phyloP scores from a whole-genome alignment of 371 early-diverging fungal genomes.

The Enterocytospora artemiae region DNA sequence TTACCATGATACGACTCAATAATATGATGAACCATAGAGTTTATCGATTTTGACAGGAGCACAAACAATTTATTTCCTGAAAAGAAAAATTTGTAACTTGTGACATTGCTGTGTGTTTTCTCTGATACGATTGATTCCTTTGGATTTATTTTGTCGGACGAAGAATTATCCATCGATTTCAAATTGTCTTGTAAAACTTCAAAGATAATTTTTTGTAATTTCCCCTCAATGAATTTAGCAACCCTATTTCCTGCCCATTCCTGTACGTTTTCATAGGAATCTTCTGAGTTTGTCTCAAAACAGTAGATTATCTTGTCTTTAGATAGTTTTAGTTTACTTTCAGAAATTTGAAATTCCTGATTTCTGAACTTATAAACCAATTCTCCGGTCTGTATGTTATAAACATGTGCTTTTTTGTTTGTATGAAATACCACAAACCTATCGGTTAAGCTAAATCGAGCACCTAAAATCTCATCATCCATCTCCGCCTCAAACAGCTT shows the following conservation, averaged over 20 bases:
- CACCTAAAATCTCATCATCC: background rate
- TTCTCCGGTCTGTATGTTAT: conserved; percentile 7
- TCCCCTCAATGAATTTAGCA: conserved; percentile 22
- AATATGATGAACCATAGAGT: conserved; percentile 7
- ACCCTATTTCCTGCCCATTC: conserved; percentile 2
- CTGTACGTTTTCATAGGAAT: background rate
- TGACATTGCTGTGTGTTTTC: conserved; percentile 32
- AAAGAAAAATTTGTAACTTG: conserved; percentile 27
- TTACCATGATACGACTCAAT: conserved; percentile 24
- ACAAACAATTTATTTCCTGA: conserved; percentile 18
- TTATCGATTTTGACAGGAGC: conserved; percentile 31
- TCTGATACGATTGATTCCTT: background rate
- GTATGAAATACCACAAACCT: conserved; percentile 4
- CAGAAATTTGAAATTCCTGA: background rate
- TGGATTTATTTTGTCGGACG: too few relatives aligned
- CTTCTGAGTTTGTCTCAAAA: background rate
- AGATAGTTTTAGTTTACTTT: too few relatives aligned
- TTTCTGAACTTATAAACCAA: background rate
- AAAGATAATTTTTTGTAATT: conserved; percentile 32
- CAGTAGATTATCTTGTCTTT: too few relatives aligned
- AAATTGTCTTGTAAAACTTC: too few relatives aligned
- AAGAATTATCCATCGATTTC: too few relatives aligned
- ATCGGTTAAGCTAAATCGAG: conserved; percentile 18
- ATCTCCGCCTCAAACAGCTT: conserved; percentile 3
- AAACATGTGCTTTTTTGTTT: conserved; percentile 7